phyloP scores from a whole-genome alignment of 179 eudicot species.

The Dionaea muscipula region DNA sequence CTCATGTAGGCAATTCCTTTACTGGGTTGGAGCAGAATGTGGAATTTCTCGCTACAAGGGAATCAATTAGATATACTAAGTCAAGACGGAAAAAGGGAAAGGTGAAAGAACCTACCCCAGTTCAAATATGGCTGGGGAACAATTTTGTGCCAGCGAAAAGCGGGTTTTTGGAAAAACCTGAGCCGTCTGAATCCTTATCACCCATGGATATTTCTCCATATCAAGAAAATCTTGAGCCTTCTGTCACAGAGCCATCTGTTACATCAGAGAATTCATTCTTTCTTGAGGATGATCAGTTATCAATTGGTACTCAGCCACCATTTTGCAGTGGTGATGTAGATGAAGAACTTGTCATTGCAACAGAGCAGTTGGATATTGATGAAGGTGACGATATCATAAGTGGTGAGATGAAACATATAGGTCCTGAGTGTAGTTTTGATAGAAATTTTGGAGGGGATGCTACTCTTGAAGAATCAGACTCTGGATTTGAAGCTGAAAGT shows the following conservation, averaged over 20 bases:
- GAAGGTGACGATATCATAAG: conserved; percentile 16
- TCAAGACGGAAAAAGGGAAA: conserved; percentile 21
- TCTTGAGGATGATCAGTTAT: conserved; percentile 12
- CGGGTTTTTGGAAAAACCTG: conserved; percentile 11
- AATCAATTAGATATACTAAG: conserved; percentile 15
- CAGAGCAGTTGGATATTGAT: conserved; percentile 24
- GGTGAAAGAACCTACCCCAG: conserved; percentile 21
- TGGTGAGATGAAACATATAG: conserved; percentile 13
- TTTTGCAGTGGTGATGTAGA: conserved; percentile 12
- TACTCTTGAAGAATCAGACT: conserved; percentile 29
- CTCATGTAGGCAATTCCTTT: conserved; percentile 15
- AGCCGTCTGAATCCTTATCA: conserved; percentile 28
- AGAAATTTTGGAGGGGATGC: conserved; percentile 18
- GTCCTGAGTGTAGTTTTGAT: conserved; percentile 10
- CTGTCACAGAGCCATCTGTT: conserved; percentile 36
- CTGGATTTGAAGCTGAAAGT: conserved; percentile 57
- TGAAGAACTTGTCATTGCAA: conserved; percentile 27
- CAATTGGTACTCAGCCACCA: conserved; percentile 5
- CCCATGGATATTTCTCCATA: conserved; percentile 35
- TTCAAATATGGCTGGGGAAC: conserved; percentile 14
- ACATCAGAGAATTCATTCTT: conserved; percentile 28
- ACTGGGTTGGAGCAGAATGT: conserved; percentile 13
- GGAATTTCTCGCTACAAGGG: conserved; percentile 21
- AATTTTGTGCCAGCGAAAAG: conserved; percentile 15
- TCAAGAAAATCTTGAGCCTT: conserved; percentile 18